Evolutionary conservation across 441 rosid species (phyloP).

Genomic region (Gossypium davidsonii): DNA sequence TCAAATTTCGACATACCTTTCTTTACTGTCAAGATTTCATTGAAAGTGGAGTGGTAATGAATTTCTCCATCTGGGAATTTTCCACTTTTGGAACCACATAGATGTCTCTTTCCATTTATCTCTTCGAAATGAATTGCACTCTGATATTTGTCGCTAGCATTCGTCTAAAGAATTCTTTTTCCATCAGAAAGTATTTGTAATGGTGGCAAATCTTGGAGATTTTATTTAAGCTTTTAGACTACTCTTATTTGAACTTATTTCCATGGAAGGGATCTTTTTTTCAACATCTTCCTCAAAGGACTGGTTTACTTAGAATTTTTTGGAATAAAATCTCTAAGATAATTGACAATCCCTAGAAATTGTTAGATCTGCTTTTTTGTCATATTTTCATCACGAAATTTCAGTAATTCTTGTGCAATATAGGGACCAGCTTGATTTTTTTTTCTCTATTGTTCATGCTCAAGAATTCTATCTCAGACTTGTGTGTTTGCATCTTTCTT

Average conservation of each 20-base stretch:
- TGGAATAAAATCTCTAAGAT: neutral
- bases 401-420: neutral
- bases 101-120: neutral
- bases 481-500: neutral
- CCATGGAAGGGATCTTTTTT: neutral
- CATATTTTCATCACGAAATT: neutral
- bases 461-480: neutral
- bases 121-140: neutral
- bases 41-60: neutral
- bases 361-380: neutral
- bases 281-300: neutral
- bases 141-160: neutral
- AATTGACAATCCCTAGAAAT: neutral
- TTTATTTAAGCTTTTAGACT: neutral
- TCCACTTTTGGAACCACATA: neutral
- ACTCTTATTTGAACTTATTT: neutral
- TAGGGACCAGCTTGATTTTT: neutral
- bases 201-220: neutral
- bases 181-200: neutral
- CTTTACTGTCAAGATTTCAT: neutral
- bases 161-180: neutral
- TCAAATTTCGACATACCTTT: neutral
- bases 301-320: neutral
- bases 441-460: neutral
- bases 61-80: neutral